Conservation (phyloP, 176 grass and related monocot genomes). For the Triticum urartu region DNA sequence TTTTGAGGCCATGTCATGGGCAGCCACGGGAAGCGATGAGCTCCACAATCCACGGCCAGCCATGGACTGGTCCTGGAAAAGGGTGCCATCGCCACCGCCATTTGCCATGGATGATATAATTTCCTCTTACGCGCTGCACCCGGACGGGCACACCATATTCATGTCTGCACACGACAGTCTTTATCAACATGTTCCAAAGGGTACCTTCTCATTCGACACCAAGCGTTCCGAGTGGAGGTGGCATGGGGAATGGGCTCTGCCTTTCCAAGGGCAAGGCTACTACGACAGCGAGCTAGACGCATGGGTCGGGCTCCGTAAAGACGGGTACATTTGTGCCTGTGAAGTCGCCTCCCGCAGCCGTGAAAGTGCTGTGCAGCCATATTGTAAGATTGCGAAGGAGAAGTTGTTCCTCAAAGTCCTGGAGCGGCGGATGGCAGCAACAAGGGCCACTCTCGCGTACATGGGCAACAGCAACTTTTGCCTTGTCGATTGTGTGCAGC, state of each 20-base stretch:
- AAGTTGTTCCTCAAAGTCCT: background rate
- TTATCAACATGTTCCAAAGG: background rate
- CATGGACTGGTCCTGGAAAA: background rate
- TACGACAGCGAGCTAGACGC: background rate
- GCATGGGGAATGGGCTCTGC: background rate
- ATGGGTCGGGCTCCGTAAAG: background rate
- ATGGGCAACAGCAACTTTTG: background rate
- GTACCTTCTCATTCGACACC: conserved; percentile 7
- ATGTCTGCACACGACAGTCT: background rate
- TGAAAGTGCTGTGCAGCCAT: background rate
- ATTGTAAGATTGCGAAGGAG: background rate
- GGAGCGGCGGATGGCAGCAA: background rate
- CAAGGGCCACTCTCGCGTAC: background rate
- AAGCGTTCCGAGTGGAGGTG: background rate
- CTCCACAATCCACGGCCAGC: background rate
- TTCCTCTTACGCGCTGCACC: background rate
- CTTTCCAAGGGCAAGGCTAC: background rate
- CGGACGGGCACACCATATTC: background rate
- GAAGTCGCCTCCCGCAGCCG: background rate
- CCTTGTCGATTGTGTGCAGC: background rate
- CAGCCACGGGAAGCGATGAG: background rate
- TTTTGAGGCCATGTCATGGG: background rate
- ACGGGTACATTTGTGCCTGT: background rate
- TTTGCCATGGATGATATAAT: background rate
- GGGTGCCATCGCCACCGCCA: background rate